Evolutionary conservation across 2,329 filamentous ascomycete species (phyloP), one percentile per base, ranked within the genome.

Genomic region (Botryotinia calthae): DNA sequence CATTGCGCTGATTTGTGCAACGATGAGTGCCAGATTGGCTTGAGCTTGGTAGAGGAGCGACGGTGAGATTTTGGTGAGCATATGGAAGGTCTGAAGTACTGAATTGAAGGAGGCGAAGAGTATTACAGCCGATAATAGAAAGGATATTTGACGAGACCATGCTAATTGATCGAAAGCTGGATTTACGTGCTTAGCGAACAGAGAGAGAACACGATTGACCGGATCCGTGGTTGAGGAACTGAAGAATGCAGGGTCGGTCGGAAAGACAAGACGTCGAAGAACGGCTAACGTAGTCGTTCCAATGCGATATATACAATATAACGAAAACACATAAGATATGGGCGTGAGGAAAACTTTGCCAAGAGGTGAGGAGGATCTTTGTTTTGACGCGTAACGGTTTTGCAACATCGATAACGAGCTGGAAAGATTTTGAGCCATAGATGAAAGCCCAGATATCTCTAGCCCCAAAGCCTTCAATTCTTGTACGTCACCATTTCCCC

Each of bases 251-350:
- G 73, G 85, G 85, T 70, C 75, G 28, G 84, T 76, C 31, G 77
- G 76, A 51, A 75, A 77, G 37, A 79, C 62, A 70, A 81, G 80
- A 14, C 93, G 90, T 7, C 90, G 90, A 7, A 93, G 76, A 1
- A 89, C 91, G 1, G 91, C 90, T 8, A 95, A 79, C 0, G 86
- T 86, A 0, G 93, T 96, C 1, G 93, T 91, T 28, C 88, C 81
- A 76, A 97, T 92, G 71, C 94, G 92, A 82, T 96, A 97, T 48
- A 95, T 83, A 84, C 94, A 97, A 85, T 97, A 97, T 66, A 91
- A 76, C 71, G 92, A 90, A 81, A 97, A 97, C 34, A 86, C 82
- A 75, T 92, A 91, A 61, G 90, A 86, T 74, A 85, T 87, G 1
- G 83, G 90, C 22, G 88, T 80, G 40, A 91, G 84, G 54, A 93